A percentile compares a stretch with the other conserved stretches of the same genome.
phyloP scores from a whole-genome alignment of 768 basidiomycete species.

The Leucocoprinus leucothites region DNA sequence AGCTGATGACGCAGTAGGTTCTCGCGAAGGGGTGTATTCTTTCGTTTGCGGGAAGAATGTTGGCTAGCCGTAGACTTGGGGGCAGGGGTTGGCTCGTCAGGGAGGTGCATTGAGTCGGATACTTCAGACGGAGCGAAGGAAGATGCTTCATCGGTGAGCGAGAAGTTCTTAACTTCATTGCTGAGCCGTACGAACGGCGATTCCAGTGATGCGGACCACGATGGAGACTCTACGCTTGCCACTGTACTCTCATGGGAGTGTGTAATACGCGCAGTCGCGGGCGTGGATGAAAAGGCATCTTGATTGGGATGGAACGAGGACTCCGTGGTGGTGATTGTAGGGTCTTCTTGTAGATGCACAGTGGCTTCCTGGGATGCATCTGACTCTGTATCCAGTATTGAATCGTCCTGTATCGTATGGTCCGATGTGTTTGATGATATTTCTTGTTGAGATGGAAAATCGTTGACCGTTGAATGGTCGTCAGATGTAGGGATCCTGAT shows the following conservation, averaged over 20 bases:
- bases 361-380: conserved; percentile 18
- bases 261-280: conserved; percentile 47
- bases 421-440: conserved; percentile 21
- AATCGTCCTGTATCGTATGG: conserved; percentile 11
- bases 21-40: conserved; percentile 42
- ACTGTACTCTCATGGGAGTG: conserved; percentile 35
- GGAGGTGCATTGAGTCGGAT: conserved; percentile 17
- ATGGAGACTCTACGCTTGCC: conserved; percentile 45
- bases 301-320: conserved; percentile 73
- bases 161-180: conserved; percentile 56
- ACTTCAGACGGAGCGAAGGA: conserved; percentile 15
- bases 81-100: conserved; percentile 11
- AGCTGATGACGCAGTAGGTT: conserved; percentile 52
- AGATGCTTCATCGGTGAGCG: conserved; percentile 35
- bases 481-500: conserved; percentile 77
- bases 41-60: conserved; percentile 38
- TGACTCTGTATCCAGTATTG: conserved; percentile 23
- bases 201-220: conserved; percentile 75
- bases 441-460: conserved; percentile 41
- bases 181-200: conserved; percentile 69
- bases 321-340: conserved; percentile 55
- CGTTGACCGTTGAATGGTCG: conserved; percentile 58
- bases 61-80: conserved; percentile 20
- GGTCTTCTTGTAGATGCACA: conserved; percentile 24
- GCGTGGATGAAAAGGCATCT: conserved; percentile 77